Evolutionary conservation across 495 filamentous ascomycete species (phyloP).

Genomic region (Evernia prunastri): DNA sequence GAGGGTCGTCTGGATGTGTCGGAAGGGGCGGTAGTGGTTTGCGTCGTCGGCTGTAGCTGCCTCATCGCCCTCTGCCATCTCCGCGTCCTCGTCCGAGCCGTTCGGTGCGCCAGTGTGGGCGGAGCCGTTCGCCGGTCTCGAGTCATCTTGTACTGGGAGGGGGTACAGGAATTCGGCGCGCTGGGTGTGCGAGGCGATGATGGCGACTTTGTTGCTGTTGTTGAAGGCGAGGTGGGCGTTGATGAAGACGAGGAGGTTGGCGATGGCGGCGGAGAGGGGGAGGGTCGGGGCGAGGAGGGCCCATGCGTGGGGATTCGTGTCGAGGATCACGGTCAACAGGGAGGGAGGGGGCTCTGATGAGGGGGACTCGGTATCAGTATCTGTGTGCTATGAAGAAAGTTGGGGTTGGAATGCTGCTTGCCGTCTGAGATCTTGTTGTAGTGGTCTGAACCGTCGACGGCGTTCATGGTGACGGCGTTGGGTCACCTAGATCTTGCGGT

Average conservation of each 20-base stretch:
- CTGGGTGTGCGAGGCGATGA: constrained; percentile 84
- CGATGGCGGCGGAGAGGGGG: constrained; percentile 75
- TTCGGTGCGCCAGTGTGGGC: constrained; percentile 20
- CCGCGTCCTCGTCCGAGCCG: constrained; percentile 32
- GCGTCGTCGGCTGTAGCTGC: constrained; percentile 34
- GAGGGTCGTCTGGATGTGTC: constrained; percentile 72
- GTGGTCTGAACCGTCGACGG: constrained; percentile 83
- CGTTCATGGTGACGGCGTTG: constrained; percentile 54
- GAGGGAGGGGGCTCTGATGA: constrained; percentile 66
- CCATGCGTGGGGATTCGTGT: constrained; percentile 96
- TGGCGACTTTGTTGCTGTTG: constrained; percentile 83
- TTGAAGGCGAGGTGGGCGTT: constrained; percentile 92
- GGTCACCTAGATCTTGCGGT: too few relatives aligned
- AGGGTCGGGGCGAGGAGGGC: constrained; percentile 66
- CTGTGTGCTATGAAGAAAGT: neutral
- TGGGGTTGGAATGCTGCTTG: constrained; percentile 25
- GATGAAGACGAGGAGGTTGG: constrained; percentile 91
- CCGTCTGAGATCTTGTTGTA: constrained; percentile 56
- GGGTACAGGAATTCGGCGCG: constrained; percentile 88
- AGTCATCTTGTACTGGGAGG: constrained; percentile 27
- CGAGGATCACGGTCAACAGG: constrained; percentile 83
- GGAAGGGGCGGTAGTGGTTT: constrained; percentile 93
- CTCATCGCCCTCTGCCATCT: constrained; percentile 39
- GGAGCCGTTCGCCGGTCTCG: constrained; percentile 24
- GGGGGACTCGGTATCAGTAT: constrained; percentile 23